These are phyloP conservation scores for Leersia perrieri DNA, from an alignment of 176 grass and related monocot genomes.

Conservation along the genomic window DNA sequence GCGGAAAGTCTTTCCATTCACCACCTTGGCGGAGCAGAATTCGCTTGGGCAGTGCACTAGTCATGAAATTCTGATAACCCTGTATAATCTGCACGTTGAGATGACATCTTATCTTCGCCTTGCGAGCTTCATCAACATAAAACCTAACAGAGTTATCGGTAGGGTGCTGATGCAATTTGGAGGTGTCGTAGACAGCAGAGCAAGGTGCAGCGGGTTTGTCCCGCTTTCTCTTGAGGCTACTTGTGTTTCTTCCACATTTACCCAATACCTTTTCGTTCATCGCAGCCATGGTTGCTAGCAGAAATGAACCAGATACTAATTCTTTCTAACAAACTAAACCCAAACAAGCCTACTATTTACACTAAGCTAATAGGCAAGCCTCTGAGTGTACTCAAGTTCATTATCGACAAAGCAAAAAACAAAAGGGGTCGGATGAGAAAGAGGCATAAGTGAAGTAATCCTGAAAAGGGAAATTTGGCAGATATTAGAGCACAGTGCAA, in stretches of 20 bases:
- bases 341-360: conserved; percentile 58
- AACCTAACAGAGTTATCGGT: conserved; percentile 36
- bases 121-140: conserved; percentile 34
- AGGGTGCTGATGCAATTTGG: conserved; percentile 23
- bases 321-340: conserved; percentile 43
- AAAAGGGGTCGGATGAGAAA: conserved; percentile 19
- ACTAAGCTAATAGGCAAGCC: conserved; percentile 42
- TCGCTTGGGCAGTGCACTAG: conserved; percentile 56
- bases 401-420: not conserved
- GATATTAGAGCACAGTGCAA: not conserved
- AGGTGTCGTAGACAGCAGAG: conserved; percentile 26
- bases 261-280: conserved; percentile 68
- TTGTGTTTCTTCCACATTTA: conserved; percentile 43
- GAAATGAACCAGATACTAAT: conserved; percentile 54
- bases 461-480: conserved; percentile 38
- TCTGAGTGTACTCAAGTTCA: not conserved
- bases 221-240: conserved; percentile 65
- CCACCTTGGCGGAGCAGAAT: conserved; percentile 65
- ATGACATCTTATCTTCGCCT: conserved; percentile 39
- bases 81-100: conserved; percentile 52
- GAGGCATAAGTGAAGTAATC: not conserved
- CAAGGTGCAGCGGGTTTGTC: conserved; percentile 19
- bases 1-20: conserved; percentile 77
- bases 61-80: conserved; percentile 73
- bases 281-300: conserved; percentile 59